Conservation (phyloP, 1,284 basidiomycete genomes). For the Laetiporus sulphureus region DNA sequence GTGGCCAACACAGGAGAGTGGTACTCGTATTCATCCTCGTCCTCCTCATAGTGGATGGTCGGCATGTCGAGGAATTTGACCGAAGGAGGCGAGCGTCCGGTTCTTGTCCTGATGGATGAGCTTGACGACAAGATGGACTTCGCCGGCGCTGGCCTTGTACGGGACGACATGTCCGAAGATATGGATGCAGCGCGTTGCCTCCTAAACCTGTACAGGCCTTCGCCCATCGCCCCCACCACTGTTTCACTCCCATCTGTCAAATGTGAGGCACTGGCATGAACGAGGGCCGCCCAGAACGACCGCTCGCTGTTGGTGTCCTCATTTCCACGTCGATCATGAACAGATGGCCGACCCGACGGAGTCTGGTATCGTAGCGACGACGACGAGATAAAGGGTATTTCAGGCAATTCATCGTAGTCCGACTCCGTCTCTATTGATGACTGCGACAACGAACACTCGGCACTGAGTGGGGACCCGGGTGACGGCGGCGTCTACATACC, state of each 20-base stretch:
- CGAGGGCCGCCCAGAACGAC: conserved; percentile 21
- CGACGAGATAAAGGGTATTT: conserved; percentile 25
- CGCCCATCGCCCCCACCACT: conserved; percentile 17
- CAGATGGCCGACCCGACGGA: conserved; percentile 11
- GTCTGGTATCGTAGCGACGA: conserved; percentile 8
- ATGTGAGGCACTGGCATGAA: conserved; percentile 18
- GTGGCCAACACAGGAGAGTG: conserved; percentile 8
- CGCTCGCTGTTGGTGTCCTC: conserved; percentile 14
- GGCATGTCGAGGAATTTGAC: conserved; percentile 39
- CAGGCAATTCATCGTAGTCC: conserved; percentile 24
- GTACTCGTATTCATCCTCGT: conserved; percentile 12
- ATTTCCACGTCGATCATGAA: conserved; percentile 9
- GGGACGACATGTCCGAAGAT: conserved; percentile 24
- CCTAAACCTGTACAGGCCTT: conserved; percentile 12
- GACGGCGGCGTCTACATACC: conserved; percentile 16
- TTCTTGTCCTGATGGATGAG: conserved; percentile 27
- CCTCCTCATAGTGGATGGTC: conserved; percentile 29
- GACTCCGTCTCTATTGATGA: conserved; percentile 21
- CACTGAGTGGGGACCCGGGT: conserved; percentile 20
- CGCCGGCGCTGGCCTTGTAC: conserved; percentile 24
- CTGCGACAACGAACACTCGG: conserved; percentile 21
- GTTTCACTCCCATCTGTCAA: conserved; percentile 15
- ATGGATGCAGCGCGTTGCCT: conserved; percentile 24
- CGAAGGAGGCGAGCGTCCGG: conserved; percentile 30
- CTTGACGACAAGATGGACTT: conserved; percentile 27